Conservation (phyloP, 108 stramenopile genomes). For the Nitzschia sp. region DNA sequence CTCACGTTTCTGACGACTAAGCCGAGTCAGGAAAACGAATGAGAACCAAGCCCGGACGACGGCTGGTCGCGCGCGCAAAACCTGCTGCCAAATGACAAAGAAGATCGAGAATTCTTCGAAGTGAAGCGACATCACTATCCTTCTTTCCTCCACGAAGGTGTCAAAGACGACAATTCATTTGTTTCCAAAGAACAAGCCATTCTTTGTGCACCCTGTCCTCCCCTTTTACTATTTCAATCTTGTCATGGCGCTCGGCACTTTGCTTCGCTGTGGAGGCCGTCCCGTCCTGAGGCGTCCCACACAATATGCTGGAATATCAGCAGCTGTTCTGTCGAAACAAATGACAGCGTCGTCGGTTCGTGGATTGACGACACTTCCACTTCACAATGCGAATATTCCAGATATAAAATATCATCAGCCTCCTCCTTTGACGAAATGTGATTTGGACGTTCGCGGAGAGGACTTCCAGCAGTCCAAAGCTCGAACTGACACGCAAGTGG, state of each 20-base stretch:
- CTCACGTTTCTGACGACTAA: no score
- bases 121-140: not conserved
- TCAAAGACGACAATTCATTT: not conserved
- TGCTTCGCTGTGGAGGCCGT: not conserved
- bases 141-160: no score
- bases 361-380: not conserved
- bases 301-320: not conserved
- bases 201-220: not conserved
- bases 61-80: no score
- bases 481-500: slow-evolving; percentile 41
- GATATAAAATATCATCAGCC: slow-evolving; percentile 9
- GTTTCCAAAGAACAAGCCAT: not conserved
- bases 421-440: slow-evolving; percentile 25
- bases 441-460: slow-evolving; percentile 25
- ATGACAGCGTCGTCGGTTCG: not conserved
- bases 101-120: not conserved
- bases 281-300: not conserved
- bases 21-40: no score
- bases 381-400: not conserved
- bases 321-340: not conserved
- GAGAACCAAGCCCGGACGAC: no score
- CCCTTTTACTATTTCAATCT: not conserved
- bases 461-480: slow-evolving; percentile 33
- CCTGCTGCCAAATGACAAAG: not conserved
- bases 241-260: not conserved